phyloP scores from a whole-genome alignment of 371 early-diverging fungal species.

The Circinella umbellata region DNA sequence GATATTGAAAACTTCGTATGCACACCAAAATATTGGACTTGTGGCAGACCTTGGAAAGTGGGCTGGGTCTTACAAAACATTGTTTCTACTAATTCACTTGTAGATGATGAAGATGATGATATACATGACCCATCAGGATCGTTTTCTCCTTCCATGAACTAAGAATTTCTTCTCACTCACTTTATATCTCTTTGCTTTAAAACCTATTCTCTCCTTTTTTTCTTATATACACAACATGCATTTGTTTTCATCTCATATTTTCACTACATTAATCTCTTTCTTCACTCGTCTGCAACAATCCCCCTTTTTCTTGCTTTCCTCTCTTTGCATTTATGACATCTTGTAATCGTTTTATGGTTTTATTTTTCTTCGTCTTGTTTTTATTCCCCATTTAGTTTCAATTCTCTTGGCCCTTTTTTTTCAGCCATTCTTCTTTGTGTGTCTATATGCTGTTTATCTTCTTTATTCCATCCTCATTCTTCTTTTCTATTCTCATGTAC shows the following conservation, averaged over 20 bases:
- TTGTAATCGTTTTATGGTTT: background rate
- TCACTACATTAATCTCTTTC: background rate
- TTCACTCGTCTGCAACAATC: background rate
- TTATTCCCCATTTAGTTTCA: background rate
- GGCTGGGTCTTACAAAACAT: constrained; percentile 49
- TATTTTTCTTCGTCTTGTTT: background rate
- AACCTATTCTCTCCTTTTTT: background rate
- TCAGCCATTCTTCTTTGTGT: background rate
- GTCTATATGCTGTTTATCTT: background rate
- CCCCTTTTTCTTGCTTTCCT: background rate
- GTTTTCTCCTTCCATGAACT: background rate
- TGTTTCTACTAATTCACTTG: constrained; percentile 8
- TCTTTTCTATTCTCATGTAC: background rate
- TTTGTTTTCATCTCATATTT: background rate
- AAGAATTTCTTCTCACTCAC: background rate
- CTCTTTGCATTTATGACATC: background rate
- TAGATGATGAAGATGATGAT: constrained; percentile 26
- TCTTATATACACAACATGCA: background rate
- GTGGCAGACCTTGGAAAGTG: constrained; percentile 51
- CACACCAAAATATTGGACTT: constrained; percentile 52
- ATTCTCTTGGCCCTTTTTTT: background rate
- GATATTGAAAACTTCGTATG: constrained; percentile 52
- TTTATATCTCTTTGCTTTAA: background rate
- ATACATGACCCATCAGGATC: constrained; percentile 7
- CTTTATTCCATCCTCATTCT: background rate